Evolutionary conservation across 2,329 filamentous ascomycete species (phyloP).

Genomic region (Ascosphaera apis): DNA sequence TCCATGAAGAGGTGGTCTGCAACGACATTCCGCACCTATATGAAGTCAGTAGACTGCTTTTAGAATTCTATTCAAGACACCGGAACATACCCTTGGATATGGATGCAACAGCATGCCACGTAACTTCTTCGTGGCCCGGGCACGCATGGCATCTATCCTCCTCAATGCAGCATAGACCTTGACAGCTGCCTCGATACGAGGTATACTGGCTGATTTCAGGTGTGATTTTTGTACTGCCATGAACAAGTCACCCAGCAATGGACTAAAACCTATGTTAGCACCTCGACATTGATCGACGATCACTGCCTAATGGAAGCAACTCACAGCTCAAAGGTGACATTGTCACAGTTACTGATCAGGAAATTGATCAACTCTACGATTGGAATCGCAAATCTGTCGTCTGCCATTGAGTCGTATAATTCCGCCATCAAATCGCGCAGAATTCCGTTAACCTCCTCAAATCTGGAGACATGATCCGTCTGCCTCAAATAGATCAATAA

Average conservation of each 20-base stretch:
- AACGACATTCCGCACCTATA: conserved; percentile 14
- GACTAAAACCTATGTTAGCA: conserved; percentile 1
- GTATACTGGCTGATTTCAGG: conserved; percentile 61
- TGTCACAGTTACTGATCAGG: conserved; percentile 37
- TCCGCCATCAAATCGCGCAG: conserved; percentile 31
- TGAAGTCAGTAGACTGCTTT: conserved; percentile 2
- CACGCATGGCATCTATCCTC: conserved; percentile 24
- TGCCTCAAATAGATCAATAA: conserved; percentile 16
- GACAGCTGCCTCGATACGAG: conserved; percentile 58
- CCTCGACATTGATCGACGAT: not conserved
- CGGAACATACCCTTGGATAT: conserved; percentile 45
- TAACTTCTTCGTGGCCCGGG: conserved; percentile 43
- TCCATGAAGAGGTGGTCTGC: conserved; percentile 17
- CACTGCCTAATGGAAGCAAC: conserved; percentile 1
- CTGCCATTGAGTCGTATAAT: conserved; percentile 26
- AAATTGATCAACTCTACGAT: conserved; percentile 58
- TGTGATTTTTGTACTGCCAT: conserved; percentile 52
- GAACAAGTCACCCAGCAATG: conserved; percentile 31
- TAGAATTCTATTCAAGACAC: too few relatives aligned
- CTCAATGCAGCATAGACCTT: conserved; percentile 56
- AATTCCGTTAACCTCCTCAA: conserved; percentile 21
- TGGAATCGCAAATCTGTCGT: conserved; percentile 52
- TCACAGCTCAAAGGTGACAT: conserved; percentile 21
- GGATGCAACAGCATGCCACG: conserved; percentile 55
- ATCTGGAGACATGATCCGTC: conserved; percentile 10